phyloP scores from a whole-genome alignment of 441 rosid genomes.

The Pelargonium cotyledonis region DNA sequence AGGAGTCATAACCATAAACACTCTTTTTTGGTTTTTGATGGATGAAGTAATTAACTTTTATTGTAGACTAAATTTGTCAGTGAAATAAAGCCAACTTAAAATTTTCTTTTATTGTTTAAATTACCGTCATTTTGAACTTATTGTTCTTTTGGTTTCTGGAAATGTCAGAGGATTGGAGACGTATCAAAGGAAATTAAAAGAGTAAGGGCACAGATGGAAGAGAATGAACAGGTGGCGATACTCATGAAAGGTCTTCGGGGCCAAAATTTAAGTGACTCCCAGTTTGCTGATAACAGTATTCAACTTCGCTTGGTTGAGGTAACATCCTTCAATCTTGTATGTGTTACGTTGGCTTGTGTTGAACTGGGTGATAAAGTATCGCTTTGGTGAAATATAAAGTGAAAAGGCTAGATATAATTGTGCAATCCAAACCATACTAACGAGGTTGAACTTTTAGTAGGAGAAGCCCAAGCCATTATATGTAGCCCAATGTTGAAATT shows the following conservation, averaged over 20 bases:
- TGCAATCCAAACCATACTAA: too few species aligned
- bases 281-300: conserved; percentile 68
- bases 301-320: conserved; percentile 93
- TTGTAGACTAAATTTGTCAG: background rate
- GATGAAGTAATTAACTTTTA: background rate
- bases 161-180: conserved; percentile 65
- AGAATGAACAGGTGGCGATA: conserved; percentile 68
- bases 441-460: too few species aligned
- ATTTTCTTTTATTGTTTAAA: background rate
- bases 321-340: conserved; percentile 4
- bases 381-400: too few species aligned
- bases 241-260: conserved; percentile 91
- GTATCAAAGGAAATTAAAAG: conserved; percentile 90
- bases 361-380: too few species aligned
- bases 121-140: background rate
- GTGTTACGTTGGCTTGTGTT: background rate
- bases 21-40: background rate
- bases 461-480: too few species aligned
- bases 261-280: conserved; percentile 72
- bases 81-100: background rate
- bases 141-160: conserved; percentile 3
- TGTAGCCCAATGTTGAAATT: too few species aligned
- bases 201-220: conserved; percentile 92
- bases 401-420: too few species aligned
- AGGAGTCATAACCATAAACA: background rate